Evolutionary conservation across 139 green algal species (phyloP).

Genomic region (Closterium sp.): DNA sequence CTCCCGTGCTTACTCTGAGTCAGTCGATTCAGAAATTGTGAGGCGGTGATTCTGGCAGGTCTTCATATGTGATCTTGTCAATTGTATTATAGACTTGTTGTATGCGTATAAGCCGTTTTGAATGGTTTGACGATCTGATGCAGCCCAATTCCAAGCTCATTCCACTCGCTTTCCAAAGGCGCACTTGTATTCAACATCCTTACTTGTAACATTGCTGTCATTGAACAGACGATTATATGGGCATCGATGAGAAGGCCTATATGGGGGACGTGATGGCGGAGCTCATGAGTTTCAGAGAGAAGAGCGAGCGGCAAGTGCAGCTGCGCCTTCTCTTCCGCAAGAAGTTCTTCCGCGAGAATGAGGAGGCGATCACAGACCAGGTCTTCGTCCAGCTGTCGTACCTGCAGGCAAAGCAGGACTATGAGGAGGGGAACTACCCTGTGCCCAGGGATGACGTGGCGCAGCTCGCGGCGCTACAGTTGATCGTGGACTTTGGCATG

Average conservation of each 20-base stretch:
- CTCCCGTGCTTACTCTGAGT: no score
- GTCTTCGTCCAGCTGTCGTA: conserved; percentile 94
- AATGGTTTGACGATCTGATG: background rate
- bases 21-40: no score
- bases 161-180: background rate
- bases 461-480: conserved; percentile 89
- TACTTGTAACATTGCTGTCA: background rate
- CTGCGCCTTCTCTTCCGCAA: conserved; percentile 93
- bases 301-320: conserved; percentile 53
- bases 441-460: conserved; percentile 90
- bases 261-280: conserved; percentile 71
- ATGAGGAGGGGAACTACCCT: conserved; percentile 90
- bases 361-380: conserved; percentile 91
- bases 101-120: background rate
- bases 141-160: no score
- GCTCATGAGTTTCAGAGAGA: conserved; percentile 57
- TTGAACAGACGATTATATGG: conserved; percentile 74
- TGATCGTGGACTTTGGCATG: conserved; percentile 29
- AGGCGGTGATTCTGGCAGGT: no score
- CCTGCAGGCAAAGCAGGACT: conserved; percentile 84
- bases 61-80: no score
- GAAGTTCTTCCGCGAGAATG: conserved; percentile 92
- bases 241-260: conserved; percentile 83
- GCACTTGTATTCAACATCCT: background rate
- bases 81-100: no score